Conservation (phyloP, 768 basidiomycete species). For the Leccinum barrowsii region DNA sequence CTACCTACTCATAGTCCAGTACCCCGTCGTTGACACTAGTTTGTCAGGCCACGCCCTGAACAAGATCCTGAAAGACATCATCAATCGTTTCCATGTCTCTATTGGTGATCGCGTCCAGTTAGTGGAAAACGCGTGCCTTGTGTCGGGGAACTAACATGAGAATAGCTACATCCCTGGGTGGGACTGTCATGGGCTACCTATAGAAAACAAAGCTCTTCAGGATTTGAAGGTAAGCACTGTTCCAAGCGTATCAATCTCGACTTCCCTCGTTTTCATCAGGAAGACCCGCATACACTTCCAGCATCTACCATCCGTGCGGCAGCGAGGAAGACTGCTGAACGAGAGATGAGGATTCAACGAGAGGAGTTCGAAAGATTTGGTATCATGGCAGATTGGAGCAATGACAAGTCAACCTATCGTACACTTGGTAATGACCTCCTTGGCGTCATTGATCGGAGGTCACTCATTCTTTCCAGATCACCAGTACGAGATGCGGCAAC, state of each 20-base stretch:
- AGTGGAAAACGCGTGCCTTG: slow-evolving; percentile 26
- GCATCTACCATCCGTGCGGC: slow-evolving; percentile 62
- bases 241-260: not conserved
- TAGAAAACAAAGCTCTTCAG: slow-evolving; percentile 89
- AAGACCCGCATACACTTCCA: slow-evolving; percentile 52
- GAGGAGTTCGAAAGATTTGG: slow-evolving; percentile 78
- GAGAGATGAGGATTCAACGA: slow-evolving; percentile 73
- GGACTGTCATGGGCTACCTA: slow-evolving; percentile 98
- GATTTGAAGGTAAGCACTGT: slow-evolving; percentile 57
- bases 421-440: slow-evolving; percentile 62
- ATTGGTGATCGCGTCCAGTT: slow-evolving; percentile 80
- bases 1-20: slow-evolving; percentile 3
- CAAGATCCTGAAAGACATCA: slow-evolving; percentile 94
- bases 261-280: not conserved
- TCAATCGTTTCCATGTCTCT: slow-evolving; percentile 83
- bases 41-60: slow-evolving; percentile 87
- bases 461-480: slow-evolving; percentile 52
- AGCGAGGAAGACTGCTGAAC: slow-evolving; percentile 68
- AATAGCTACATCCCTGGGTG: slow-evolving; percentile 91
- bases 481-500: slow-evolving; percentile 82
- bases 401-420: slow-evolving; percentile 62
- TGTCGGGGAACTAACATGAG: not conserved
- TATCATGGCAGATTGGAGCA: slow-evolving; percentile 89
- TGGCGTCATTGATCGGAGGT: not conserved
- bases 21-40: not conserved